Evolutionary conservation across 2,329 filamentous ascomycete genomes (phyloP).

Genomic region (Neonectria faginata): DNA sequence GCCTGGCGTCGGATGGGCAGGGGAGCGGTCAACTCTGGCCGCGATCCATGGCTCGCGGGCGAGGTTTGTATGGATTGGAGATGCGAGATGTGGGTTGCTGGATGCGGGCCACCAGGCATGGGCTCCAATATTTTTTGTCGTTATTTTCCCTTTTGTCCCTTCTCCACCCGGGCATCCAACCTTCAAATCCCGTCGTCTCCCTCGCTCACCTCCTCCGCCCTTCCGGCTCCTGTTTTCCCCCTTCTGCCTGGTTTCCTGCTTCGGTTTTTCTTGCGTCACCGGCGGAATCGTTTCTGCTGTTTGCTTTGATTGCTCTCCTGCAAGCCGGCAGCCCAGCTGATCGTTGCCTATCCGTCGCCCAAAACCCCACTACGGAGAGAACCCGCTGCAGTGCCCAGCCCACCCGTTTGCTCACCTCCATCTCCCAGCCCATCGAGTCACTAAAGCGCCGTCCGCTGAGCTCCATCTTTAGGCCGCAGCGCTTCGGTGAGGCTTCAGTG

Average conservation of each 20-base stretch:
- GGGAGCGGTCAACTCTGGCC: not conserved
- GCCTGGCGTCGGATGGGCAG: not conserved
- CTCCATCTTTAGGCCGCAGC: not conserved
- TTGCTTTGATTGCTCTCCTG: not conserved
- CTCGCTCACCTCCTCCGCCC: conserved; percentile 9
- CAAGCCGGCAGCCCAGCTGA: not conserved
- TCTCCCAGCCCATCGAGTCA: not conserved
- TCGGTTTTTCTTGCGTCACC: conserved; percentile 9
- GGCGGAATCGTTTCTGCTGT: conserved; percentile 1
- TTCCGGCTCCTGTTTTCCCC: conserved; percentile 9
- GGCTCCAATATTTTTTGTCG: conserved; percentile 16
- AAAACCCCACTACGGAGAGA: not conserved
- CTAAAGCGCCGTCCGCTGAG: not conserved
- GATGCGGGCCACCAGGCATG: conserved; percentile 5
- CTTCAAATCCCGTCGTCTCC: conserved; percentile 28
- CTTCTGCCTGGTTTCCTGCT: conserved; percentile 1
- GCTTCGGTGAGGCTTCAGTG: conserved; percentile 7
- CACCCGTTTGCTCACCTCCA: not conserved
- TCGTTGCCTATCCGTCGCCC: not conserved
- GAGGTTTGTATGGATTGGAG: not conserved
- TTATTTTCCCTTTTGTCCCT: conserved; percentile 21
- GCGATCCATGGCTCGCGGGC: conserved; percentile 4
- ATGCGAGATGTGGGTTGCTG: conserved; percentile 2
- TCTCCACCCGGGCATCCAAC: conserved; percentile 14
- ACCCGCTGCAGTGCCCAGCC: not conserved